Conservation (phyloP, 345 rosid species). For the Lepidium sativum region DNA sequence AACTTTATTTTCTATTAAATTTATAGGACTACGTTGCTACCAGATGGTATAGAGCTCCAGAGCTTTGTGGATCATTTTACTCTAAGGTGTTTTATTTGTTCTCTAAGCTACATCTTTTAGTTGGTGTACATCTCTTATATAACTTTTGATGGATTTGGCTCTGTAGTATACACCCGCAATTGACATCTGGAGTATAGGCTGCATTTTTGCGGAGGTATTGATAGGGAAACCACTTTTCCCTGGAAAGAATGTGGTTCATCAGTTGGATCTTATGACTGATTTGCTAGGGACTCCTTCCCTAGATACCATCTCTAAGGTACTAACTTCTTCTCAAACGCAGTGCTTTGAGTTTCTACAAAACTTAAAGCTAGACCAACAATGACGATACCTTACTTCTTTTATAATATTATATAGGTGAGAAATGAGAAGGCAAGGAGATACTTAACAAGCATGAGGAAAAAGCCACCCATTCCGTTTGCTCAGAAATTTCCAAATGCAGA, state of each 20-base stretch:
- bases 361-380: neutral
- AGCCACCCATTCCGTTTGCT: constrained; percentile 57
- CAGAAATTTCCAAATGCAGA: constrained; percentile 82
- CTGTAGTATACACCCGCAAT: constrained; percentile 93
- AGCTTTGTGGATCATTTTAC: constrained; percentile 94
- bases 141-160: constrained; percentile 10
- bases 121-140: neutral
- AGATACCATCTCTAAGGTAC: constrained; percentile 83
- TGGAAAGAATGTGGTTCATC: constrained; percentile 95
- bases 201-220: constrained; percentile 91
- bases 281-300: constrained; percentile 88
- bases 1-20: neutral
- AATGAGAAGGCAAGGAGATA: constrained; percentile 93
- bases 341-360: neutral
- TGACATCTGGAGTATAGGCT: constrained; percentile 96
- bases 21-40: constrained; percentile 94
- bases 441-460: constrained; percentile 91
- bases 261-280: constrained; percentile 93
- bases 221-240: constrained; percentile 89
- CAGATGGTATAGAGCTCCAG: constrained; percentile 98
- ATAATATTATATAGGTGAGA: constrained; percentile 48
- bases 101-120: neutral
- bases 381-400: neutral
- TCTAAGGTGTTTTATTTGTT: constrained; percentile 53
- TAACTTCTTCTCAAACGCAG: neutral